These are phyloP conservation scores for Podaxis rugospora DNA, from an alignment of 768 basidiomycete genomes.

Conservation along the genomic window DNA sequence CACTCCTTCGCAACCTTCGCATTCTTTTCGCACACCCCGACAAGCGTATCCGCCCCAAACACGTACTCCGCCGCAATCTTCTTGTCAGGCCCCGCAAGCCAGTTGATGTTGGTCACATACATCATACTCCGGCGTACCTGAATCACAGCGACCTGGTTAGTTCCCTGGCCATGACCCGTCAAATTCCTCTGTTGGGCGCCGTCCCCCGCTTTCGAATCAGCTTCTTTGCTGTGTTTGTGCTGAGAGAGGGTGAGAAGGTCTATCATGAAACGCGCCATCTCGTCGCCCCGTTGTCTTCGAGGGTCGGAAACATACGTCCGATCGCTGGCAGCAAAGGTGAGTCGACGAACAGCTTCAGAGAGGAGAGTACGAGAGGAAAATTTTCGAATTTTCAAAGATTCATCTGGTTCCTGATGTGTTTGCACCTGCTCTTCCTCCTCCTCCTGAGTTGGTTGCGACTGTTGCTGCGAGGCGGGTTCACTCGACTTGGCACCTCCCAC, in stretches of 20 bases:
- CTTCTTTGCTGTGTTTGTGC: conserved; percentile 25
- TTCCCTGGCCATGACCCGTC: conserved; percentile 26
- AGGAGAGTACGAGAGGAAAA: conserved; percentile 66
- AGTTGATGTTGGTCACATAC: conserved; percentile 39
- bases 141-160: conserved; percentile 30
- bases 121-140: conserved; percentile 52
- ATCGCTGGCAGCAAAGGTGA: conserved; percentile 61
- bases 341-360: conserved; percentile 67
- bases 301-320: conserved; percentile 32
- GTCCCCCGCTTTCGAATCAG: conserved; percentile 26
- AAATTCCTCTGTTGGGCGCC: conserved; percentile 33
- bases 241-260: conserved; percentile 64
- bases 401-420: conserved; percentile 2
- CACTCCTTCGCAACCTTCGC: conserved; percentile 52
- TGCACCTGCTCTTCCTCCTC: neutral
- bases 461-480: conserved; percentile 21
- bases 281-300: conserved; percentile 36
- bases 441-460: conserved; percentile 11
- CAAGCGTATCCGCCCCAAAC: conserved; percentile 35
- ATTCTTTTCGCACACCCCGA: conserved; percentile 54
- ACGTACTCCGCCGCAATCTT: conserved; percentile 62
- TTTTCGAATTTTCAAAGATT: conserved; percentile 26
- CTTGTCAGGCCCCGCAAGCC: conserved; percentile 40
- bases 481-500: conserved; percentile 32
- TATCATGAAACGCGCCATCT: conserved; percentile 74